These are phyloP conservation scores for Agapanthus africanus DNA, from an alignment of 106 monocot genomes.

Conservation along the genomic window DNA sequence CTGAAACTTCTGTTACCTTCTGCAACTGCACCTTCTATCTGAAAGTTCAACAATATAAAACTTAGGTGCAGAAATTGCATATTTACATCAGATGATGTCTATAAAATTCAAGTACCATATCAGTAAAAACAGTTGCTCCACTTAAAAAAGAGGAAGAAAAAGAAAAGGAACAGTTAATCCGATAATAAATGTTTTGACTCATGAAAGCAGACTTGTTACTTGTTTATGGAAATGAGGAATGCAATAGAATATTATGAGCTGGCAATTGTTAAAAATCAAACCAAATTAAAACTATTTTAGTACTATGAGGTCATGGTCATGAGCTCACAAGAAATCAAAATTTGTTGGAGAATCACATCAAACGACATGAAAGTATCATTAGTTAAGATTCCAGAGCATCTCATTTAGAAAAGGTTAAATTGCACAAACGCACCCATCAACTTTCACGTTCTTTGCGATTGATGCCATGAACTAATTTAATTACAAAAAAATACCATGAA, in stretches of 20 bases:
- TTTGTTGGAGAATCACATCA: neutral
- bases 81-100: neutral
- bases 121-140: neutral
- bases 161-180: too few relatives aligned
- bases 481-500: too few relatives aligned
- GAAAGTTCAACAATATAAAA: neutral
- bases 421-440: too few relatives aligned
- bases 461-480: too few relatives aligned
- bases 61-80: neutral
- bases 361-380: neutral
- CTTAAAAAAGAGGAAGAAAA: too few relatives aligned
- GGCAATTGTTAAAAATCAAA: neutral
- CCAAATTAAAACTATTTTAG: neutral
- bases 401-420: neutral
- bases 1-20: constrained; percentile 36
- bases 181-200: neutral
- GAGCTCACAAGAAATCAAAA: neutral
- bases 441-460: too few relatives aligned
- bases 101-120: neutral
- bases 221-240: neutral
- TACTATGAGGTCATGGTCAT: too few relatives aligned
- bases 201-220: too few relatives aligned
- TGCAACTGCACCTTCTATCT: constrained; percentile 43
- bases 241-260: neutral
- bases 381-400: neutral